phyloP scores from a whole-genome alignment of 1,139 yeast species.

The Starmera stellimalicola region DNA sequence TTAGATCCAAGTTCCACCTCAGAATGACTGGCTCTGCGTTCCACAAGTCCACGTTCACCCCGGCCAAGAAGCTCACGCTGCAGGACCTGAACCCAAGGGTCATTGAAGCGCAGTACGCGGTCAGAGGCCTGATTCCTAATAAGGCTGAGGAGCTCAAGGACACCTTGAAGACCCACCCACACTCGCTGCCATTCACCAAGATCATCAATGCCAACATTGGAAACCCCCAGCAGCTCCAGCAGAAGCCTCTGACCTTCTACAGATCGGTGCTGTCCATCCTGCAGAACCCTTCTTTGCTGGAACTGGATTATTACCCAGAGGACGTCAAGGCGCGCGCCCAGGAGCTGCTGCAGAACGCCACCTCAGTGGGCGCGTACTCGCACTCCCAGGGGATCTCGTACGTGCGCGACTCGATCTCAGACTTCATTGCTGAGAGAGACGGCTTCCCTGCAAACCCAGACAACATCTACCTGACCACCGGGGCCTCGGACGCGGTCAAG shows the following conservation, averaged over 20 bases:
- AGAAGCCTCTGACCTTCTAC: slow-evolving; percentile 89
- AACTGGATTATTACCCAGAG: slow-evolving; percentile 34
- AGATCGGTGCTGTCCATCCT: slow-evolving; percentile 80
- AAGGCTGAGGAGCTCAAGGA: slow-evolving; percentile 77
- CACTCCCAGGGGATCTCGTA: slow-evolving; percentile 78
- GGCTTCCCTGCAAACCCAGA: slow-evolving; percentile 53
- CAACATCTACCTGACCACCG: slow-evolving; percentile 76
- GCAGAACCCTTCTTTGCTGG: slow-evolving; percentile 71
- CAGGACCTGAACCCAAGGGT: slow-evolving; percentile 64
- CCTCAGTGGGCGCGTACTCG: slow-evolving; percentile 91
- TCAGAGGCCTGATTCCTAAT: slow-evolving; percentile 87
- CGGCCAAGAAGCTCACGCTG: slow-evolving; percentile 25
- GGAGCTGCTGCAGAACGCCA: slow-evolving; percentile 47
- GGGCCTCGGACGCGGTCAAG: slow-evolving; percentile 88
- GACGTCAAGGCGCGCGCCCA: slow-evolving; percentile 74
- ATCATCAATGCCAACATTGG: slow-evolving; percentile 92
- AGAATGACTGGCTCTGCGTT: too few species aligned
- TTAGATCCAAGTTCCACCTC: too few species aligned
- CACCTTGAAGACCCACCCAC: slow-evolving; percentile 41
- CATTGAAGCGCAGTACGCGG: slow-evolving; percentile 86
- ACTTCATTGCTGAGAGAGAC: slow-evolving; percentile 68
- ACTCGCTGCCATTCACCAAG: slow-evolving; percentile 62
- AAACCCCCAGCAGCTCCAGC: slow-evolving; percentile 94
- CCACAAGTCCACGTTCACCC: slow-evolving; percentile 5
- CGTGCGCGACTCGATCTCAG: slow-evolving; percentile 70